Percentiles rank a stretch among this genome's conserved stretches.
Conservation (phyloP, 331 rosid species). For the Quercus tomentella region DNA sequence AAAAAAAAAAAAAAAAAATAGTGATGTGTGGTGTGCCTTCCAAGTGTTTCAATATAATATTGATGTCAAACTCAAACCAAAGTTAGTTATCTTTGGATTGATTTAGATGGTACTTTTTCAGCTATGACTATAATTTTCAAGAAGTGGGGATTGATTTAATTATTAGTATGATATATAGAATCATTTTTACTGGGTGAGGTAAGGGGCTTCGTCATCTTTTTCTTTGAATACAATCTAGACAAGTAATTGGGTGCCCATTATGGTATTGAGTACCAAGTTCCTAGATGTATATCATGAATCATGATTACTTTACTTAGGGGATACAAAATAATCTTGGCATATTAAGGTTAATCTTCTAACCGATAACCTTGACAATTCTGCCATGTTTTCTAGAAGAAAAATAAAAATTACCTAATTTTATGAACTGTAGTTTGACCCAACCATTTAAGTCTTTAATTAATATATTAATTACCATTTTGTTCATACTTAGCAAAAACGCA, state of each 20-base stretch:
- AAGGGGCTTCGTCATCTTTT: not conserved
- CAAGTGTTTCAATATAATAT: not conserved
- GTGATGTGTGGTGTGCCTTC: not conserved
- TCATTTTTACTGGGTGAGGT: no score
- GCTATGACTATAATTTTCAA: not conserved
- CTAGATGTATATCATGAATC: conserved; percentile 34
- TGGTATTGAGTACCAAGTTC: conserved; percentile 9
- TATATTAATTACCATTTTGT: not conserved
- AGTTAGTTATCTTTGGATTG: not conserved
- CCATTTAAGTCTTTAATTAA: not conserved
- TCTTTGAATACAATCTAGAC: conserved; percentile 10
- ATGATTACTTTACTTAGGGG: conserved; percentile 45
- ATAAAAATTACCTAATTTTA: not conserved
- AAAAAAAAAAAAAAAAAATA: not conserved
- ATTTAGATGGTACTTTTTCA: not conserved
- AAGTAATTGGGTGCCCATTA: conserved; percentile 1
- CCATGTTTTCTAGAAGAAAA: not conserved
- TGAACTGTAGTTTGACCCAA: not conserved
- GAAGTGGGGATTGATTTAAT: not conserved
- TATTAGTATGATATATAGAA: not conserved
- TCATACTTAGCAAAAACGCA: not conserved
- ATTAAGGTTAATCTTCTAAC: not conserved
- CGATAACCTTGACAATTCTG: not conserved
- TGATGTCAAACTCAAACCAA: not conserved
- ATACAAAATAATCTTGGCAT: conserved; percentile 7